These are phyloP conservation scores for Trifolium fragiferum DNA, from an alignment of 306 rosid species.

Conservation along the genomic window DNA sequence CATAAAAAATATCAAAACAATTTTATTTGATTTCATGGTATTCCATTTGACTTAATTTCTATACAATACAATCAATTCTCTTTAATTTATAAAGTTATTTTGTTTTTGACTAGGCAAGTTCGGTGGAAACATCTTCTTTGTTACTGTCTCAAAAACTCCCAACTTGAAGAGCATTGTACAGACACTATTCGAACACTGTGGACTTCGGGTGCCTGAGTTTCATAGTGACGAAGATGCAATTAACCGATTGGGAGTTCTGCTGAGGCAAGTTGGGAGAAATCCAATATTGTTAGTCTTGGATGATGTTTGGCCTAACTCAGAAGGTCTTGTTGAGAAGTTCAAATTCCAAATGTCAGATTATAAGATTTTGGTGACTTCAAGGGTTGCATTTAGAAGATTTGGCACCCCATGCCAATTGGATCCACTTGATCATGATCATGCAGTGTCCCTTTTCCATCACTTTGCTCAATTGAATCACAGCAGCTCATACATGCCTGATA, in stretches of 20 bases:
- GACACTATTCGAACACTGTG: slow-evolving; percentile 48
- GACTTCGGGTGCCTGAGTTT: slow-evolving; percentile 47
- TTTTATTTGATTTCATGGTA: neutral
- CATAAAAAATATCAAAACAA: neutral
- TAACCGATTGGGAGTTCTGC: slow-evolving; percentile 42
- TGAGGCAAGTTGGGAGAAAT: slow-evolving; percentile 29
- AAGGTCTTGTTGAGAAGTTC: slow-evolving; percentile 52
- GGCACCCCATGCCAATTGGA: slow-evolving; percentile 41
- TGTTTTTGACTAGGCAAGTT: slow-evolving; percentile 52
- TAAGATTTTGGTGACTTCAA: slow-evolving; percentile 80
- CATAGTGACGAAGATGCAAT: slow-evolving; percentile 50
- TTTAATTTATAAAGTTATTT: slow-evolving; percentile 31
- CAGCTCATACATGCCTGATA: slow-evolving; percentile 38
- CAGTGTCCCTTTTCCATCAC: slow-evolving; percentile 59
- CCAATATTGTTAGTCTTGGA: slow-evolving; percentile 65
- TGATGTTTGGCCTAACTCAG: slow-evolving; percentile 70
- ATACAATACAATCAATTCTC: neutral
- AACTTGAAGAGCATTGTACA: slow-evolving; percentile 55
- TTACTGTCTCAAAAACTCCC: slow-evolving; percentile 50
- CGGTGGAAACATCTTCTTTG: slow-evolving; percentile 55
- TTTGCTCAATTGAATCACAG: slow-evolving; percentile 43
- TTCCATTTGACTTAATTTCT: neutral
- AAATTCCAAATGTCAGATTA: slow-evolving; percentile 39
- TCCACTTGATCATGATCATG: slow-evolving; percentile 45
- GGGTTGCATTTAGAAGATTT: slow-evolving; percentile 55